phyloP scores from a whole-genome alignment of 257 asterid species.

The Knoxia roxburghii region DNA sequence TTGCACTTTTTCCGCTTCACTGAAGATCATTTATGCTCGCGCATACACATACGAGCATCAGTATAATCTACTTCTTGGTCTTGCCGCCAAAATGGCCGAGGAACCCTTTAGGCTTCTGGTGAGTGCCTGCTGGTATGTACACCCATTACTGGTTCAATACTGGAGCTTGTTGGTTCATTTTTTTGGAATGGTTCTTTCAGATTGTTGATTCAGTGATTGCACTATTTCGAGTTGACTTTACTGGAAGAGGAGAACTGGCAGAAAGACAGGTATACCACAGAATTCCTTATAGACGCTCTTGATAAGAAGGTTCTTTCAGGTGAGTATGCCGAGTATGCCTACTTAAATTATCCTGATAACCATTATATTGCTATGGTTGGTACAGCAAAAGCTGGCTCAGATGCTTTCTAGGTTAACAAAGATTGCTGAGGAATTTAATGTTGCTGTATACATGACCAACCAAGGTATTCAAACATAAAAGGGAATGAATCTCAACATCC shows the following conservation, averaged over 20 bases:
- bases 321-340: neutral
- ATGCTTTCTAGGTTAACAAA: constrained; percentile 92
- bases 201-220: constrained; percentile 96
- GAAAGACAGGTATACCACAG: constrained; percentile 70
- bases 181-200: constrained; percentile 33
- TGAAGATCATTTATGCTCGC: constrained; percentile 92
- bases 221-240: constrained; percentile 92
- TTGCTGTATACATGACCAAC: constrained; percentile 98
- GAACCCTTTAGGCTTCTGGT: constrained; percentile 98
- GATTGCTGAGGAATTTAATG: constrained; percentile 96
- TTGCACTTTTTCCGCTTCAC: neutral
- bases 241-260: constrained; percentile 98
- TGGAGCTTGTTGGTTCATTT: constrained; percentile 18
- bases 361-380: constrained; percentile 6
- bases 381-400: constrained; percentile 99
- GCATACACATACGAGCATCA: constrained; percentile 99
- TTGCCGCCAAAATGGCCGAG: constrained; percentile 99
- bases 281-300: neutral
- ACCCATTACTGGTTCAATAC: constrained; percentile 5
- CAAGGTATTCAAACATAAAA: constrained; percentile 47
- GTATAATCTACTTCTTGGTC: constrained; percentile 89
- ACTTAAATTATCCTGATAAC: constrained; percentile 13
- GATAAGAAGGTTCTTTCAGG: constrained; percentile 12
- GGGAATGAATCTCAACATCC: neutral
- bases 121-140: constrained; percentile 21